Percentiles rank a stretch among this genome's conserved stretches.
These are phyloP conservation scores for Mollisia scopiformis DNA, from an alignment of 2,329 filamentous ascomycete genomes.

Conservation along the genomic window DNA sequence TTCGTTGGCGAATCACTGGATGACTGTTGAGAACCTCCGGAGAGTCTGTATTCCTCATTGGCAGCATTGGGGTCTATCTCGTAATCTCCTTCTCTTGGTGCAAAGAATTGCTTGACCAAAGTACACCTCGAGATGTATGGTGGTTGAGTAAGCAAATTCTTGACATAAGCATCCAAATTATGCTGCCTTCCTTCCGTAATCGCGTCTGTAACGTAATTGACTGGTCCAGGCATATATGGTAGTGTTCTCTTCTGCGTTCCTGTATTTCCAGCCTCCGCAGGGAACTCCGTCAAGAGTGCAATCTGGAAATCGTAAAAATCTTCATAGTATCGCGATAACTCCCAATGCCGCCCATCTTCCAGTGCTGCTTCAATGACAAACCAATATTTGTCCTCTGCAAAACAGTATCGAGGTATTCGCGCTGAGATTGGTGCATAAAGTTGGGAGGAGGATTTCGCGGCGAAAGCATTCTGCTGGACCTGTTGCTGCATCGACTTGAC, in stretches of 20 bases:
- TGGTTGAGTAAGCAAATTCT: constrained; percentile 83
- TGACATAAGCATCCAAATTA: constrained; percentile 94
- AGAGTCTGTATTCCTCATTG: constrained; percentile 75
- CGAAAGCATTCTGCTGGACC: constrained; percentile 36
- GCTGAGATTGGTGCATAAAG: constrained; percentile 79
- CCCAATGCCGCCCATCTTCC: constrained; percentile 90
- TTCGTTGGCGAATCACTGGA: constrained; percentile 64
- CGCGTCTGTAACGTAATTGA: constrained; percentile 96
- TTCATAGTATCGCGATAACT: constrained; percentile 92
- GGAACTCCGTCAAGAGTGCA: constrained; percentile 87
- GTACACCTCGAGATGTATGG: constrained; percentile 82
- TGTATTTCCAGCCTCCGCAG: constrained; percentile 87
- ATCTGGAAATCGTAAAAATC: constrained; percentile 99
- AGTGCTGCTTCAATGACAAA: constrained; percentile 93
- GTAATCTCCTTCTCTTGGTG: constrained; percentile 86
- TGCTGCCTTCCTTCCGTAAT: constrained; percentile 92
- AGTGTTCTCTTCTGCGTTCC: constrained; percentile 78
- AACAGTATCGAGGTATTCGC: constrained; percentile 89
- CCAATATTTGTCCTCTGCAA: constrained; percentile 98
- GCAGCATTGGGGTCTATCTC: constrained; percentile 77
- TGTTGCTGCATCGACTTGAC: constrained; percentile 28
- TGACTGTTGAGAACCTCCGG: constrained; percentile 69
- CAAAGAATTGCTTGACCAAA: constrained; percentile 88
- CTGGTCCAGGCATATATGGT: constrained; percentile 97
- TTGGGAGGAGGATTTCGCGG: constrained; percentile 51